Evolutionary conservation across 306 rosid species (phyloP).

Genomic region (Fragaria ananassa): DNA sequence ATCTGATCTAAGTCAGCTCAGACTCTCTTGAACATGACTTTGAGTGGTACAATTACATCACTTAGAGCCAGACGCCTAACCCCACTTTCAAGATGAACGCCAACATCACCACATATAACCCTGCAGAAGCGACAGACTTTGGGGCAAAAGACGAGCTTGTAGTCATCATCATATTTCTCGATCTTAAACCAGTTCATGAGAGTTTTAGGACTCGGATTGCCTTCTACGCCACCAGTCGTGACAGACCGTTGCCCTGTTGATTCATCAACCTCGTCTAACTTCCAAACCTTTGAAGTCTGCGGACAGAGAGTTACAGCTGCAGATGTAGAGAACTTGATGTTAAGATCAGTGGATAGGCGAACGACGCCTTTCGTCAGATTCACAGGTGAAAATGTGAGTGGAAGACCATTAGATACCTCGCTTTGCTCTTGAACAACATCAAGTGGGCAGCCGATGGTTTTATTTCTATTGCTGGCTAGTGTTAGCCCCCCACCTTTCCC

Average conservation of each 20-base stretch:
- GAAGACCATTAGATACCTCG: constrained; percentile 37
- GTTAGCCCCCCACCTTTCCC: constrained; percentile 52
- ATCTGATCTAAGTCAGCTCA: constrained; percentile 3
- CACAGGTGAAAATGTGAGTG: constrained; percentile 34
- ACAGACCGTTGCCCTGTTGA: constrained; percentile 40
- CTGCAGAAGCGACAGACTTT: constrained; percentile 43
- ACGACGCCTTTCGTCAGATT: constrained; percentile 36
- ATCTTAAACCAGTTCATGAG: constrained; percentile 57
- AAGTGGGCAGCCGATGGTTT: constrained; percentile 31
- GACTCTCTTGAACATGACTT: constrained; percentile 38
- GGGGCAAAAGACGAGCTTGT: constrained; percentile 53
- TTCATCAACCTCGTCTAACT: constrained; percentile 35
- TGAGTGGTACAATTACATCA: constrained; percentile 23
- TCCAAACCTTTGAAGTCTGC: constrained; percentile 45
- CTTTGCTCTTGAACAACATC: constrained; percentile 43
- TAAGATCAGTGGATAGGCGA: constrained; percentile 42
- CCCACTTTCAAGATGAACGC: constrained; percentile 24
- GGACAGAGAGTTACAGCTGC: constrained; percentile 10
- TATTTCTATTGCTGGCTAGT: constrained; percentile 22
- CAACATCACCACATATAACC: constrained; percentile 45
- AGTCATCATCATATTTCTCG: constrained; percentile 33
- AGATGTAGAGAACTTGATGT: constrained; percentile 33
- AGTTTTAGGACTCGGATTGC: constrained; percentile 44
- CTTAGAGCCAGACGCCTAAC: constrained; percentile 37
- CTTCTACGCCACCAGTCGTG: constrained; percentile 44